Conservation (phyloP, 768 basidiomycete genomes). For the Naganishia randhawae region DNA sequence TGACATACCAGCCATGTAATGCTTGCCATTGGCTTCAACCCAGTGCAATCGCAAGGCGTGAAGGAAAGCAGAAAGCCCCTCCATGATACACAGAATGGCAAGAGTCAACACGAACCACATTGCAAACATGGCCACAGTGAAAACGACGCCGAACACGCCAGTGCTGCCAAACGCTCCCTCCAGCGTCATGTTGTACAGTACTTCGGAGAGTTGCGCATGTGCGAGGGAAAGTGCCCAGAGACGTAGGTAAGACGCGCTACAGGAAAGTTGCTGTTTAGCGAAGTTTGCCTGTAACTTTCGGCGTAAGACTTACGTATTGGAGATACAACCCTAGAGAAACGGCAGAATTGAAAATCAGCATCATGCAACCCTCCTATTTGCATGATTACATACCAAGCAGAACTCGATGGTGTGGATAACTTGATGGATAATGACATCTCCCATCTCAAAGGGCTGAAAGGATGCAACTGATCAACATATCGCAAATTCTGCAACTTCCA, state of each 20-base stretch:
- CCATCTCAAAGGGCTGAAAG: constrained; percentile 78
- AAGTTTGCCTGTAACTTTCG: constrained; percentile 58
- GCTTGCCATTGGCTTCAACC: constrained; percentile 46
- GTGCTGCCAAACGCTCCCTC: constrained; percentile 51
- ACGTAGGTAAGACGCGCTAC: constrained; percentile 56
- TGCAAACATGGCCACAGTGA: constrained; percentile 65
- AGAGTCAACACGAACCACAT: constrained; percentile 81
- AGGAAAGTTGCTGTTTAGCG: constrained; percentile 56
- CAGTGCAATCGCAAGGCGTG: constrained; percentile 95
- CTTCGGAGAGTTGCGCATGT: constrained; percentile 86
- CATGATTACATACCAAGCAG: constrained; percentile 61
- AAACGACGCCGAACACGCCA: constrained; percentile 56
- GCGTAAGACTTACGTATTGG: constrained; percentile 65
- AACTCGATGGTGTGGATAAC: constrained; percentile 99
- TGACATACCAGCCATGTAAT: constrained; percentile 20
- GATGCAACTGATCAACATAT: constrained; percentile 40
- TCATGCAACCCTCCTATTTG: not conserved
- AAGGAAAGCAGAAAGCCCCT: constrained; percentile 93
- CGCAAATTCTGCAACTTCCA: not conserved
- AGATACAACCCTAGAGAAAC: constrained; percentile 67
- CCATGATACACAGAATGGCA: constrained; percentile 83
- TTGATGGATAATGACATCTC: constrained; percentile 94
- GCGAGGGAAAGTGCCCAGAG: constrained; percentile 97
- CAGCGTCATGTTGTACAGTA: constrained; percentile 72
- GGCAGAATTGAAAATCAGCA: not conserved